Evolutionary conservation across 768 basidiomycete species (phyloP).

Genomic region (Amanita polypyramis): DNA sequence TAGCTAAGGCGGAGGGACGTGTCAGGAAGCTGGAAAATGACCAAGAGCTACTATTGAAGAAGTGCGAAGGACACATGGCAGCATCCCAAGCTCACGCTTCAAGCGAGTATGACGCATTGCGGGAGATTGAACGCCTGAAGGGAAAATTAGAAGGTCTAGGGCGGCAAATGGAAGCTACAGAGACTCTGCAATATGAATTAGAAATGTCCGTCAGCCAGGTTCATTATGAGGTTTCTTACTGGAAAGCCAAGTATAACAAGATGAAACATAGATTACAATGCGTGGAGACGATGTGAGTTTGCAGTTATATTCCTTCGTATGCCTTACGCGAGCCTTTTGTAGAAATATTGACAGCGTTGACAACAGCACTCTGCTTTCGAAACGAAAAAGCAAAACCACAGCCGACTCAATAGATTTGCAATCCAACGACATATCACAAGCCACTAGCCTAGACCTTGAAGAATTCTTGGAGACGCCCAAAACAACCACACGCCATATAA

Average conservation of each 20-base stretch:
- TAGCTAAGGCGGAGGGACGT: conserved; percentile 26
- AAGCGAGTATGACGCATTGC: conserved; percentile 18
- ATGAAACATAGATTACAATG: neutral
- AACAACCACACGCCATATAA: neutral
- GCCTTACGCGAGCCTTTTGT: neutral
- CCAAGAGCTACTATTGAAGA: conserved; percentile 31
- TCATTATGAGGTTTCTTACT: neutral
- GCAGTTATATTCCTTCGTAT: neutral
- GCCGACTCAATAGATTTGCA: neutral
- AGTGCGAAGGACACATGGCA: conserved; percentile 30
- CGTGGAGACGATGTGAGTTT: neutral
- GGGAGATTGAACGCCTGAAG: neutral
- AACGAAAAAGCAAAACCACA: neutral
- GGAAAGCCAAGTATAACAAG: neutral
- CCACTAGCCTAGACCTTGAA: no score
- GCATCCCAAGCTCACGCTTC: conserved; percentile 21
- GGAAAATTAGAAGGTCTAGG: neutral
- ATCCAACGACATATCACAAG: no score
- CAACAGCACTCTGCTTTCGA: neutral
- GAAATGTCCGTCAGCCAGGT: neutral
- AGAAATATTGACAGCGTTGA: neutral
- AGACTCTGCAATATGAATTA: neutral
- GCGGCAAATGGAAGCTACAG: neutral
- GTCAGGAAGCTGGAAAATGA: conserved; percentile 27
- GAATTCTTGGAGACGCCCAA: neutral